These are phyloP conservation scores for Teratosphaeria pseudoeucalypti DNA, from an alignment of 2,329 filamentous ascomycete species.

Conservation along the genomic window DNA sequence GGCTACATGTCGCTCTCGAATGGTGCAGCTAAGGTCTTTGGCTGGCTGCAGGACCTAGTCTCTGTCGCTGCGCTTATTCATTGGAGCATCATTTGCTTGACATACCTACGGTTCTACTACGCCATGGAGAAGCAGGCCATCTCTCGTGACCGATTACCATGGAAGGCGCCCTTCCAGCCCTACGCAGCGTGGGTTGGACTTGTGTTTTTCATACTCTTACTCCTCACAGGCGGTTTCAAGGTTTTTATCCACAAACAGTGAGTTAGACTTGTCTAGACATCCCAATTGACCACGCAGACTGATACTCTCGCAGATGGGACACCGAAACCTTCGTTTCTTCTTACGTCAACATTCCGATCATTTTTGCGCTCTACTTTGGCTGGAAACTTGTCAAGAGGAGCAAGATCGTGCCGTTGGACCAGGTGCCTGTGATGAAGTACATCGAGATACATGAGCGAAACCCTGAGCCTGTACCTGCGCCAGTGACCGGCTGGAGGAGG, in stretches of 20 bases:
- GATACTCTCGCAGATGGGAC: conserved; percentile 8
- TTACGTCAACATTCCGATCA: conserved; percentile 22
- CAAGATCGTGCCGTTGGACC: conserved; percentile 15
- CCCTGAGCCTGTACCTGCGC: conserved; percentile 13
- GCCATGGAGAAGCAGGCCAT: conserved; percentile 1
- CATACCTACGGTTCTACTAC: conserved; percentile 1
- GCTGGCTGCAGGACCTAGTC: conserved; percentile 2
- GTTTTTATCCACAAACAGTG: conserved; percentile 17
- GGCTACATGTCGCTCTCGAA: conserved; percentile 2
- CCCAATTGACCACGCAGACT: not conserved
- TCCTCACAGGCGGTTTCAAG: conserved; percentile 21
- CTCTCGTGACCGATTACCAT: conserved; percentile 12
- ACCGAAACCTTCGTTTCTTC: conserved; percentile 19
- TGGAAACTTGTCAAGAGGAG: conserved; percentile 19
- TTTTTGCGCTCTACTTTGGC: conserved; percentile 19
- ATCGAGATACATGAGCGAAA: conserved; percentile 19
- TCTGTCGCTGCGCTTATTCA: conserved; percentile 1
- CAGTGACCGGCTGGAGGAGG: conserved; percentile 13
- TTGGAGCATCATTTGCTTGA: conserved; percentile 1
- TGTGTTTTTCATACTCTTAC: conserved; percentile 13
- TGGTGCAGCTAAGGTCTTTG: not conserved
- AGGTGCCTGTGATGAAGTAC: conserved; percentile 18
- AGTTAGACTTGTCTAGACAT: not conserved
- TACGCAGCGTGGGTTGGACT: conserved; percentile 19
- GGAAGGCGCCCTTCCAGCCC: conserved; percentile 20